Conservation (phyloP, 1,139 yeast genomes). For the Saccharomyces uvarum region DNA sequence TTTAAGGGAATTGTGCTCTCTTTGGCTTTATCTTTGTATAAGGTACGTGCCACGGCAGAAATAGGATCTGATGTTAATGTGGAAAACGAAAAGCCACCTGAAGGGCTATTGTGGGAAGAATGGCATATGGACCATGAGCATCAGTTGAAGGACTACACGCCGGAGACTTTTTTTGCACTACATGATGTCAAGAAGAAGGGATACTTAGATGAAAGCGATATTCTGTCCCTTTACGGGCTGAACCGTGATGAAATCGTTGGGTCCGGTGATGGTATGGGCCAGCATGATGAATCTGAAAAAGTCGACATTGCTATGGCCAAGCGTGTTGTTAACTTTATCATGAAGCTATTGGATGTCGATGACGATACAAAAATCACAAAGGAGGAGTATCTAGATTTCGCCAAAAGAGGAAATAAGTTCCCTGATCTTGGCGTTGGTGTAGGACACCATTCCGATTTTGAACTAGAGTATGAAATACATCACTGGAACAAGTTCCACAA, state of each 20-base stretch:
- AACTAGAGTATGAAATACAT: conserved; percentile 85
- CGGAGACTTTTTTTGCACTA: conserved; percentile 68
- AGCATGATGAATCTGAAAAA: conserved; percentile 53
- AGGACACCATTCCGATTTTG: conserved; percentile 96
- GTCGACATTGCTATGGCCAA: conserved; percentile 51
- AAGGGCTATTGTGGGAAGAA: conserved; percentile 56
- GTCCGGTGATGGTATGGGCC: conserved; percentile 85
- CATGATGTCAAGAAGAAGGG: conserved; percentile 62
- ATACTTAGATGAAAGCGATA: conserved; percentile 53
- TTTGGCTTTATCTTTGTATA: conserved; percentile 2
- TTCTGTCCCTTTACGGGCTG: conserved; percentile 74
- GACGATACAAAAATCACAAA: conserved; percentile 57
- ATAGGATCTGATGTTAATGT: conserved; percentile 17
- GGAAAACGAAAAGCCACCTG: conserved; percentile 39
- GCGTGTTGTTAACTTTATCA: conserved; percentile 49
- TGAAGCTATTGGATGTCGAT: conserved; percentile 56
- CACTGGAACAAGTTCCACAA: conserved; percentile 88
- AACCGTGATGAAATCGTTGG: conserved; percentile 68
- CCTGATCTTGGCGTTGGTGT: conserved; percentile 94
- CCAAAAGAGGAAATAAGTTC: conserved; percentile 56
- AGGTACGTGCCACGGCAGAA: neutral
- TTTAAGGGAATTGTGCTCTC: neutral
- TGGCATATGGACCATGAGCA: conserved; percentile 94
- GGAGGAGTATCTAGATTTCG: conserved; percentile 68
- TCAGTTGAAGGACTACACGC: conserved; percentile 62